A percentile compares a stretch with the other conserved stretches of the same genome.
Conservation (phyloP, 1,284 basidiomycete genomes). For the Apiotrichum akiyoshidainum region DNA sequence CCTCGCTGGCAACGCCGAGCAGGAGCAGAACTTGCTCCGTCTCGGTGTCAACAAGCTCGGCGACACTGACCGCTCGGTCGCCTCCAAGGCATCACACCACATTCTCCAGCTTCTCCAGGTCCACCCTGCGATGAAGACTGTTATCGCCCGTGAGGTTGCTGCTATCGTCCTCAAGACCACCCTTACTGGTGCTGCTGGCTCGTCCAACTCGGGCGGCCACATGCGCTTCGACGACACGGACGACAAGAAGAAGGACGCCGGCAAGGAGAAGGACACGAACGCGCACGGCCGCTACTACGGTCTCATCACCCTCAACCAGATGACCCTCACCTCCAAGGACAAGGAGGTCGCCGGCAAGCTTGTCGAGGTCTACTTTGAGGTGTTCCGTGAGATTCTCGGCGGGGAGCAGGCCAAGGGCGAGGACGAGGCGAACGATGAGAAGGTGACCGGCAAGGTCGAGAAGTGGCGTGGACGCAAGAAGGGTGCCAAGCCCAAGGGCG, state of each 20-base stretch:
- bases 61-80: slow-evolving; percentile 82
- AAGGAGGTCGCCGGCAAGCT: slow-evolving; percentile 75
- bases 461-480: slow-evolving; percentile 49
- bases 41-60: slow-evolving; percentile 94
- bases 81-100: slow-evolving; percentile 85
- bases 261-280: slow-evolving; percentile 51
- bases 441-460: slow-evolving; percentile 51
- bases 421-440: slow-evolving; percentile 47
- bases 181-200: slow-evolving; percentile 52
- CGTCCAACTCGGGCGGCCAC: slow-evolving; percentile 37
- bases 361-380: slow-evolving; percentile 89
- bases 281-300: slow-evolving; percentile 83
- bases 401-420: slow-evolving; percentile 50
- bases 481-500: slow-evolving; percentile 45
- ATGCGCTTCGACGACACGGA: slow-evolving; percentile 52
- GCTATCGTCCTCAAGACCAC: slow-evolving; percentile 68
- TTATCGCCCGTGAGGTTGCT: slow-evolving; percentile 84
- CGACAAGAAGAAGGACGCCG: slow-evolving; percentile 22
- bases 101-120: slow-evolving; percentile 82
- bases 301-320: slow-evolving; percentile 90
- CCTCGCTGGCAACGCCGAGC: slow-evolving; percentile 86
- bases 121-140: slow-evolving; percentile 90
- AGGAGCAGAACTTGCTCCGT: slow-evolving; percentile 91
- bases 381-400: slow-evolving; percentile 84
- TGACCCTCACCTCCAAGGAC: slow-evolving; percentile 72